phyloP scores from a whole-genome alignment of 441 rosid genomes.

The Viola pubescens region DNA sequence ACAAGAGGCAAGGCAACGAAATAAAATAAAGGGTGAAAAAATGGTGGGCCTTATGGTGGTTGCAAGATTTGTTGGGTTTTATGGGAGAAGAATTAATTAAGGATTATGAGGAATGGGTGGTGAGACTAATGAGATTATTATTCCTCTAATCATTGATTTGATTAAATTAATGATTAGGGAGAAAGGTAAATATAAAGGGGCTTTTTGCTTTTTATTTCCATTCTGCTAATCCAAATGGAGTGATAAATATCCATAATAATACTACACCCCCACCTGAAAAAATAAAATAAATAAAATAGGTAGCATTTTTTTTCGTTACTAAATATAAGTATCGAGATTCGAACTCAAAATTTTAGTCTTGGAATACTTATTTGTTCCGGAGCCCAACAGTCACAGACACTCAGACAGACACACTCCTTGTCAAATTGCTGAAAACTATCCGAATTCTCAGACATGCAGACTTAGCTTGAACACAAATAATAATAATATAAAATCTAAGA shows the following conservation, averaged over 20 bases:
- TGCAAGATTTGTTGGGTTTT: slow-evolving; percentile 36
- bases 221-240: neutral
- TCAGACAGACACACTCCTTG: too few species aligned
- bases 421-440: too few species aligned
- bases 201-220: neutral
- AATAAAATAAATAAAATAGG: too few species aligned
- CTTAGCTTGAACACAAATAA: too few species aligned
- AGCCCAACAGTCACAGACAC: too few species aligned
- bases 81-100: slow-evolving; percentile 16
- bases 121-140: slow-evolving; percentile 6
- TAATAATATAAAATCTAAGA: too few species aligned
- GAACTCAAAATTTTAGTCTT: too few species aligned
- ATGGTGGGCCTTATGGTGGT: slow-evolving; percentile 27
- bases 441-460: too few species aligned
- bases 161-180: neutral
- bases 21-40: neutral
- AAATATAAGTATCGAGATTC: too few species aligned
- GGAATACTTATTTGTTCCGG: too few species aligned
- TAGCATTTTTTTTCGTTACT: too few species aligned
- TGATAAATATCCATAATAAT: neutral
- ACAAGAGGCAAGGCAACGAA: slow-evolving; percentile 7
- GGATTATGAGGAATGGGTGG: slow-evolving; percentile 8
- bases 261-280: too few species aligned
- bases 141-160: neutral
- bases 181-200: neutral